phyloP scores from a whole-genome alignment of 257 asterid species.

The Rhazya stricta region DNA sequence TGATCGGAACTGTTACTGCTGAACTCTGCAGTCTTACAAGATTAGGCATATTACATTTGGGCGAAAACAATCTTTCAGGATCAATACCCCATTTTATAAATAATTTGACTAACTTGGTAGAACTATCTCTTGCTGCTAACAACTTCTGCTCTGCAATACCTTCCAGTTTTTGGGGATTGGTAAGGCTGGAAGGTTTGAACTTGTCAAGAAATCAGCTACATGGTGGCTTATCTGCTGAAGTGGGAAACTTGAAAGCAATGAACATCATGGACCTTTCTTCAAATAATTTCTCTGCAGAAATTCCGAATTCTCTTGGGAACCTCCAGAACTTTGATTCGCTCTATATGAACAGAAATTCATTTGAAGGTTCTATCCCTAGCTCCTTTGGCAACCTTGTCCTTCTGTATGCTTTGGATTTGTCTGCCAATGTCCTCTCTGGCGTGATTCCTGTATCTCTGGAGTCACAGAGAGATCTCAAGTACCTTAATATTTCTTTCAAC shows the following conservation, averaged over 20 bases:
- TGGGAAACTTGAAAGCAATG: constrained; percentile 30
- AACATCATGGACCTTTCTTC: constrained; percentile 29
- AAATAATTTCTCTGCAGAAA: constrained; percentile 12
- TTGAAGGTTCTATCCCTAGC: background rate
- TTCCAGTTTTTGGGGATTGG: constrained; percentile 30
- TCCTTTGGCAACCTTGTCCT: background rate
- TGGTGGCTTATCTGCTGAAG: constrained; percentile 27
- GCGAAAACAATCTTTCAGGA: constrained; percentile 38
- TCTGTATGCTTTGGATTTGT: constrained; percentile 7
- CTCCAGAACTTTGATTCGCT: background rate
- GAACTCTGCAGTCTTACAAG: constrained; percentile 28
- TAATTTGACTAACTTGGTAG: constrained; percentile 29
- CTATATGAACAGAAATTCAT: background rate
- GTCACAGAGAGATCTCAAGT: background rate
- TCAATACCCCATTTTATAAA: constrained; percentile 23
- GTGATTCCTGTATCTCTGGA: constrained; percentile 17
- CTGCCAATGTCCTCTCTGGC: constrained; percentile 18
- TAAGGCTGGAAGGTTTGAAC: constrained; percentile 25
- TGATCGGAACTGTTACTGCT: constrained; percentile 28
- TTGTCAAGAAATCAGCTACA: constrained; percentile 28
- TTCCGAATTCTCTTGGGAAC: background rate
- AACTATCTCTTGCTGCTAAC: constrained; percentile 32
- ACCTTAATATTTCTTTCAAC: constrained; percentile 16
- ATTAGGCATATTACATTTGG: constrained; percentile 30
- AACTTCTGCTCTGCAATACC: constrained; percentile 30